phyloP scores from a whole-genome alignment of 768 basidiomycete species.

The Clavulina sp. region DNA sequence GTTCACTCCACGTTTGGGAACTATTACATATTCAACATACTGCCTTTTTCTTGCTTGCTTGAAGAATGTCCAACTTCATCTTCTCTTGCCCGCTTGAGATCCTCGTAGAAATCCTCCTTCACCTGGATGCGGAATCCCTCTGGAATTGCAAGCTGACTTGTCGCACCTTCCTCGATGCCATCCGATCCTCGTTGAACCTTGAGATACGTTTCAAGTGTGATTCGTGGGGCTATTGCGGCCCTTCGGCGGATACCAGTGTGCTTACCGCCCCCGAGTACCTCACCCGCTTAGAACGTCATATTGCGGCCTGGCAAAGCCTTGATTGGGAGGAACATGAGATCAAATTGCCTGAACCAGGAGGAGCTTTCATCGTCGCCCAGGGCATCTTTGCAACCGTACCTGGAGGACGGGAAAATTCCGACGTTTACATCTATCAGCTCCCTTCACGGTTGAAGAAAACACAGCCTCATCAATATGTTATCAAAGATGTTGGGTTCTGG shows the following conservation, averaged over 20 bases:
- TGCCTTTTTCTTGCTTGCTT: too few relatives aligned
- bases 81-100: not conserved
- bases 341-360: not conserved
- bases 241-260: not conserved
- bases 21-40: too few relatives aligned
- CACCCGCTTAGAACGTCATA: not conserved
- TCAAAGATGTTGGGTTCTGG: not conserved
- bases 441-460: not conserved
- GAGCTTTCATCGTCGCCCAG: not conserved
- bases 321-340: not conserved
- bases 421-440: not conserved
- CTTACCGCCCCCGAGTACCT: not conserved
- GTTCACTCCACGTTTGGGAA: too few relatives aligned
- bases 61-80: too few relatives aligned
- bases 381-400: not conserved
- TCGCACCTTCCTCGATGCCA: not conserved
- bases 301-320: not conserved
- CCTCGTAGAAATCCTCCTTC: not conserved
- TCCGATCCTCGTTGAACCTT: not conserved
- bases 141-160: not conserved
- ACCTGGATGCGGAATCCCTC: not conserved
- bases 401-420: not conserved
- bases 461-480: not conserved
- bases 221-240: not conserved
- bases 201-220: not conserved